Evolutionary conservation across 371 early-diverging fungal species (phyloP).

Genomic region (Rhizopus stolonifer): DNA sequence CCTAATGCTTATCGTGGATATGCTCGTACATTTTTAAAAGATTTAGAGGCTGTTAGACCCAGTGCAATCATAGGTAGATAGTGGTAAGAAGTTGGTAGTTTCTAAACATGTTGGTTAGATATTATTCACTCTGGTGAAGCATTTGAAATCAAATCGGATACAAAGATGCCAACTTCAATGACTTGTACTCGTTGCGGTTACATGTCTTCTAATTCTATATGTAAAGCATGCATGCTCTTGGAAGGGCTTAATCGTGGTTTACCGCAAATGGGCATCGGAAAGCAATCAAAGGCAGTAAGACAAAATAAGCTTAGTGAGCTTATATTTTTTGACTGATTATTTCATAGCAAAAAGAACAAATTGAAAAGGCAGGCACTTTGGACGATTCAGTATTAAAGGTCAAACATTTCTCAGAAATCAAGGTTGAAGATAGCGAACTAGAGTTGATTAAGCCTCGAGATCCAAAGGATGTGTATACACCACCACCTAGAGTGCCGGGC

Average conservation of each 20-base stretch:
- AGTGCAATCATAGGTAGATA: conserved; percentile 82
- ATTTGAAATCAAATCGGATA: conserved; percentile 68
- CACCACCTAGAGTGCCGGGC: conserved; percentile 44
- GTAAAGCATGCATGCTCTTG: conserved; percentile 93
- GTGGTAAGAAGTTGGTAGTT: neutral
- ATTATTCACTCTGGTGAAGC: conserved; percentile 95
- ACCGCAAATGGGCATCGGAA: conserved; percentile 66
- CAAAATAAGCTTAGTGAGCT: neutral
- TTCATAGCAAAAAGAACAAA: conserved; percentile 26
- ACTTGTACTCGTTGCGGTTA: conserved; percentile 93
- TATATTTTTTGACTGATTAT: too few relatives aligned
- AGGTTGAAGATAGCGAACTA: conserved; percentile 37
- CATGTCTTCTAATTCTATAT: conserved; percentile 87
- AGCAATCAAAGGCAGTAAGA: conserved; percentile 44
- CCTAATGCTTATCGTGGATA: conserved; percentile 99
- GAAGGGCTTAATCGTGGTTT: conserved; percentile 92
- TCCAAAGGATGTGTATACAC: conserved; percentile 40
- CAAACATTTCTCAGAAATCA: conserved; percentile 45
- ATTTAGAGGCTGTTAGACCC: conserved; percentile 94
- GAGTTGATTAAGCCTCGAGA: conserved; percentile 32
- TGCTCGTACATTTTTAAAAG: conserved; percentile 96
- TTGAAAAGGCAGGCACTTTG: conserved; percentile 14
- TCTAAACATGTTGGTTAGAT: conserved; percentile 45
- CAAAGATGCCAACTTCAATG: conserved; percentile 67
- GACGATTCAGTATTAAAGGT: conserved; percentile 14